Evolutionary conservation across 805 yeast species (phyloP), one percentile per base, ranked within the genome.

Genomic region (Myxozyma sirexii): DNA sequence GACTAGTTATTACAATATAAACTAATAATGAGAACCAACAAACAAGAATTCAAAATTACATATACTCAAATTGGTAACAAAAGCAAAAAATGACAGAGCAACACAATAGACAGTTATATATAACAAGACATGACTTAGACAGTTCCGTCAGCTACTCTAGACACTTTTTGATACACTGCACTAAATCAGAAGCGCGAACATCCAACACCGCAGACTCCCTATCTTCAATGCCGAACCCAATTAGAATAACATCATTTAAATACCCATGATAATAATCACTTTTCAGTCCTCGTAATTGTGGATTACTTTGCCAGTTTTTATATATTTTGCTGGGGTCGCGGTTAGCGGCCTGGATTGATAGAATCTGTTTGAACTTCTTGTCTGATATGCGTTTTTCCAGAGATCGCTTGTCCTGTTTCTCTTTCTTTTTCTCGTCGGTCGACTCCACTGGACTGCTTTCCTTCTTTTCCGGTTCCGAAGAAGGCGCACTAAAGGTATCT

Each of bases 201-300:
- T 62, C 66, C 19, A 62, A 19, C 15, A 60, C 57, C 8, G 66
- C 66, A 7, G 63, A 45, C 31, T 62, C 66, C 31, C 50, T 26
- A 43, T 62, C 66, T 13, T 62, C 64, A 17, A 62, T 62, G 17
- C 64, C 66, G 47, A 62, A 62, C 10, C 57, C 50, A 26, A 62
- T 56, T 33, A 62, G 50, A 10, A 62, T 50, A 10, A 62, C 51
- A 24, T 62, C 66, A 27, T 60, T 60, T 23, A 62, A 55, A 39
- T 62, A 62, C n/a, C 66, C 66, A 39, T 62, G 66, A 35, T 62
- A 62, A 49, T 46, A 62, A 26, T 62, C 66, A 13, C 66, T 61
- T 23, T 46, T 49, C 3, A 61, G 21, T 3, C 65, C 58, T n/a
- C 41, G 39, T 21, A 62, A 38, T 41, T 62, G 64, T 15, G 55